Evolutionary conservation across 2,329 filamentous ascomycete genomes (phyloP).

Genomic region (Paradendryphiella salina): DNA sequence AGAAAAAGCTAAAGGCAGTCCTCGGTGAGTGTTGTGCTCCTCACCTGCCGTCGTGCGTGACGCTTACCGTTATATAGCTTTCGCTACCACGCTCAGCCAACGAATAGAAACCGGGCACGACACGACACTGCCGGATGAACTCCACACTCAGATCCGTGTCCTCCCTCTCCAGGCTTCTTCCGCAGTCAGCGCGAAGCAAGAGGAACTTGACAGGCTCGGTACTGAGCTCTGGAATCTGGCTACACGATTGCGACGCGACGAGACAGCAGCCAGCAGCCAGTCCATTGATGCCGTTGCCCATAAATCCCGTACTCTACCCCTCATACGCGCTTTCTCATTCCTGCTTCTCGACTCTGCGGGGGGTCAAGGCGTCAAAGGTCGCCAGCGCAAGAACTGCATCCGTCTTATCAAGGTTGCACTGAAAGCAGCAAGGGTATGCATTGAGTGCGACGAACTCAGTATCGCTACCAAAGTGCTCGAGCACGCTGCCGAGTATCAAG

Average conservation of each 20-base stretch:
- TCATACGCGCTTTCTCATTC: constrained; percentile 64
- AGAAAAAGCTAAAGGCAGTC: constrained; percentile 42
- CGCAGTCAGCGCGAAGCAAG: constrained; percentile 42
- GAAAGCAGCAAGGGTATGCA: constrained; percentile 65
- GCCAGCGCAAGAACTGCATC: constrained; percentile 42
- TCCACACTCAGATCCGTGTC: constrained; percentile 51
- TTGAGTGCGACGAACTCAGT: constrained; percentile 62
- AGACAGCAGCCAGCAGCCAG: constrained; percentile 18
- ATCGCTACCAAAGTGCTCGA: constrained; percentile 66
- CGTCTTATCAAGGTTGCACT: constrained; percentile 69
- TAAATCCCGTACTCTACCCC: constrained; percentile 24
- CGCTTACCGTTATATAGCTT: constrained; percentile 33
- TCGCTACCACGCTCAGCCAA: constrained; percentile 34
- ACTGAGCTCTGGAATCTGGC: constrained; percentile 69
- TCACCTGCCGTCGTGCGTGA: background rate
- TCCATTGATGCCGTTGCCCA: constrained; percentile 39
- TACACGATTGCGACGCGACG: constrained; percentile 53
- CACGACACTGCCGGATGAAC: constrained; percentile 33
- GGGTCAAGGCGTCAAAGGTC: constrained; percentile 22
- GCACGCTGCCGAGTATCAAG: constrained; percentile 60
- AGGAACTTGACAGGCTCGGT: constrained; percentile 60
- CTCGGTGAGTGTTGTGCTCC: constrained; percentile 28
- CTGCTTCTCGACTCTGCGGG: constrained; percentile 61
- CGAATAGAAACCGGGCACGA: constrained; percentile 28
- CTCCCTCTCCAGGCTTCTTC: constrained; percentile 38